Evolutionary conservation across 495 filamentous ascomycete genomes (phyloP).

Genomic region (Neurospora intermedia): DNA sequence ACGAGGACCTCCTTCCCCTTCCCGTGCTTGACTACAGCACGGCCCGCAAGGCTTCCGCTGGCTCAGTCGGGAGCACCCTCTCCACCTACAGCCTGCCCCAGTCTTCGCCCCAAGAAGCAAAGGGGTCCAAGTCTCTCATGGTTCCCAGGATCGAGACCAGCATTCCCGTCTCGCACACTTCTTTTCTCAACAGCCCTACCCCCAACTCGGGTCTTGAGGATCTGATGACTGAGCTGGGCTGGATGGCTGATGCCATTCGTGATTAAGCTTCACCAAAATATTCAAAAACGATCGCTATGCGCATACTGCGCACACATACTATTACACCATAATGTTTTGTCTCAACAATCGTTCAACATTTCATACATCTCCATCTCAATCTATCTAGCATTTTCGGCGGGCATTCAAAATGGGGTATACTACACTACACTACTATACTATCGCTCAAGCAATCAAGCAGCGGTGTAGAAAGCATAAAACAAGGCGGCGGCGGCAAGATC

Average conservation of each 20-base stretch:
- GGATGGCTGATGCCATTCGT: conserved; percentile 34
- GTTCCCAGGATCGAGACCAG: conserved; percentile 17
- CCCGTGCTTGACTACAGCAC: not conserved
- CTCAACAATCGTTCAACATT: not conserved
- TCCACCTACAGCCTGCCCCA: conserved; percentile 34
- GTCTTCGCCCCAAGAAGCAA: conserved; percentile 10
- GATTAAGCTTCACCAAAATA: conserved; percentile 3
- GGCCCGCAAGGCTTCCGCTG: not conserved
- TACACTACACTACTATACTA: not conserved
- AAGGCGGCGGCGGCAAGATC: not conserved
- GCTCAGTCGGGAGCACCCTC: conserved; percentile 11
- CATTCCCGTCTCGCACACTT: conserved; percentile 15
- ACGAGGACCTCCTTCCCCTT: conserved; percentile 3
- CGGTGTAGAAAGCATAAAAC: not conserved
- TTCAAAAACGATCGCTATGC: not conserved
- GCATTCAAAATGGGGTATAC: not conserved
- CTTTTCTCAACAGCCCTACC: conserved; percentile 21
- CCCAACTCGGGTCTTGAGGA: conserved; percentile 32
- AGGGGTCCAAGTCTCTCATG: conserved; percentile 8
- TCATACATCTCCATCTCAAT: not conserved
- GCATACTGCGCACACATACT: not conserved
- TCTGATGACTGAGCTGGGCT: conserved; percentile 33
- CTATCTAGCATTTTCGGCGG: not conserved
- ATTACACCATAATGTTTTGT: not conserved
- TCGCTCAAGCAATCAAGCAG: not conserved